Conservation (phyloP, 495 filamentous ascomycete species). For the Trichoderma gamsii region DNA sequence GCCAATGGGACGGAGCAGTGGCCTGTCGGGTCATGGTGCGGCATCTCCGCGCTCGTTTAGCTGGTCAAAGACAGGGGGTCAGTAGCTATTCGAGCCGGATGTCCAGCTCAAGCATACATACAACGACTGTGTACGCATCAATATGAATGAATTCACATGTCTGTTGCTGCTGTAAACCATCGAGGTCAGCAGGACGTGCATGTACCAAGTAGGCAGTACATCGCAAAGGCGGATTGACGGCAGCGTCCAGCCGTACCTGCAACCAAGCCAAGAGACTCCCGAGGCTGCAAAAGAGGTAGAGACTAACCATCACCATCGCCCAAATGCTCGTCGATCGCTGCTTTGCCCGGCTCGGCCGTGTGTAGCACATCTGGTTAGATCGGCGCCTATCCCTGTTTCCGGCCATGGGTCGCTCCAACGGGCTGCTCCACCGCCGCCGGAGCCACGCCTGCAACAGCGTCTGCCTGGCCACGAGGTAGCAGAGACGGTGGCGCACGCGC, state of each 20-base stretch:
- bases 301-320: background rate
- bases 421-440: background rate
- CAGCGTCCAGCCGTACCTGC: background rate
- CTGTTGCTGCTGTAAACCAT: no score
- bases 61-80: background rate
- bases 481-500: no score
- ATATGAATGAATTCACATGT: no score
- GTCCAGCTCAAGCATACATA: no score
- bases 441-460: background rate
- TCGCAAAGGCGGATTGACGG: no score
- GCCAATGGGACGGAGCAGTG: background rate
- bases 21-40: slow-evolving; percentile 7
- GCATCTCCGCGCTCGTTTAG: slow-evolving; percentile 5
- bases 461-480: background rate
- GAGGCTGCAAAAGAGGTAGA: background rate
- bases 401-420: background rate
- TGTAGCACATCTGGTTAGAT: background rate
- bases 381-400: background rate
- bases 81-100: no score
- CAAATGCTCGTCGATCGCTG: slow-evolving; percentile 1
- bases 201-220: no score
- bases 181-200: no score
- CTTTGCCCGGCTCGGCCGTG: slow-evolving; percentile 8
- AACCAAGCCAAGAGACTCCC: background rate
- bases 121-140: no score